These are phyloP conservation scores for Colletotrichum eremochloae DNA, from an alignment of 2,329 filamentous ascomycete genomes.

Conservation along the genomic window DNA sequence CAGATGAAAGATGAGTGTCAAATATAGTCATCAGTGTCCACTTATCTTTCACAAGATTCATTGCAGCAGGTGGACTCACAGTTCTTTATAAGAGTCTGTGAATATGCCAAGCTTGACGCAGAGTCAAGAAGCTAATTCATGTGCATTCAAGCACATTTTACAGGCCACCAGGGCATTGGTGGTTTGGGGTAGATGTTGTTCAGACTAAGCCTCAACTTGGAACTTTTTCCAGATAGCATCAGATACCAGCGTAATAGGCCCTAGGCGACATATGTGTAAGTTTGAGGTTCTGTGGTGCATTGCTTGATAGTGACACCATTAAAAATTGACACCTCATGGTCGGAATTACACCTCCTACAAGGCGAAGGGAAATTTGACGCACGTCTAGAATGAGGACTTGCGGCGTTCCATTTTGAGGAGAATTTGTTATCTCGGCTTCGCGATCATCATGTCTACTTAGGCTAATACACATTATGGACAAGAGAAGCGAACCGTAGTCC, in stretches of 20 bases:
- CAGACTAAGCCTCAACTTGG: neutral
- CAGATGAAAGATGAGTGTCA: neutral
- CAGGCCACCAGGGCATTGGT: neutral
- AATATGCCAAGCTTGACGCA: neutral
- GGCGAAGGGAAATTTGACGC: neutral
- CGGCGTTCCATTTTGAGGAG: too few species aligned
- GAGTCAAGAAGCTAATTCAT: neutral
- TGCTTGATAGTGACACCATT: neutral
- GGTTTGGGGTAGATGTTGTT: neutral
- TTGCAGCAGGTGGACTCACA: neutral
- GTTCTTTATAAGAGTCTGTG: neutral
- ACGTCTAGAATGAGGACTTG: neutral
- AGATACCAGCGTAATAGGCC: neutral
- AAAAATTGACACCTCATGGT: neutral
- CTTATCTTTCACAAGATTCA: neutral
- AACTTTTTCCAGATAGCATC: neutral
- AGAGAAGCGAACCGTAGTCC: neutral
- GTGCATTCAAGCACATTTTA: neutral
- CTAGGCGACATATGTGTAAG: neutral
- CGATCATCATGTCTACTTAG: neutral
- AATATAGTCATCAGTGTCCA: neutral
- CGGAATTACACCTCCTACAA: neutral
- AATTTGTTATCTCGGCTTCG: neutral
- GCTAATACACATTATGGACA: conserved; percentile 10
- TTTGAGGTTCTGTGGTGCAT: neutral